Base-by-base conservation (phyloP, 2,329 filamentous ascomycete genomes). In the Trichophyton benhamiae region DNA sequence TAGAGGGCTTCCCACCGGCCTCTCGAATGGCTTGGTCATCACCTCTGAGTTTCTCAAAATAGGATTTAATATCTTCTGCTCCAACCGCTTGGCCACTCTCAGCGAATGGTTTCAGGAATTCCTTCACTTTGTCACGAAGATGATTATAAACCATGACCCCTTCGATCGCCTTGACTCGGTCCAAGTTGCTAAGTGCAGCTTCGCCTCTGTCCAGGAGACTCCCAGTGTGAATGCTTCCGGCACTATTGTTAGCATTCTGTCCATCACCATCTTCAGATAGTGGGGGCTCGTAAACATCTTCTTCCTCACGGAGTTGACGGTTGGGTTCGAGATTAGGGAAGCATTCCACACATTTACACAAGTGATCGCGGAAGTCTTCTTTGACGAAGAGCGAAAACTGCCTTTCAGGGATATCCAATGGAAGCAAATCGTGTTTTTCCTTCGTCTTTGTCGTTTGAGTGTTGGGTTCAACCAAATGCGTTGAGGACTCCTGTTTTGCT, bases 101-200 rank as follows among this genome's bases (percentile, higher is more conserved):
- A 0, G 94, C 94, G 72, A 96, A 99, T 49, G 95, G 88, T 75
- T 91, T 85, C 69, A 99, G 84, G 72, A 99, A 97, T 0, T 87
- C 86, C 78, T 92, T 96, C n/a, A 99, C 84, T 71, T 92, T 91
- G 70, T 97, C 91, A 71, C 95, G 94, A 63, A 99, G 82, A 69
- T 95, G 88, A 69, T 97, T 96, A 75, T 97, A 99, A 0, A 91
- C 92, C 91, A 97, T 96, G 53, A 95, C 92, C 15, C 94, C 94
- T 73, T 99, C 89, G 61, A 99, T 96, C 3, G 94, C 94, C 13
- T 87, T 82, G 6, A 97, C 92, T 1, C 94, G 88, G 71, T 99
- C 94, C 61, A 99, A 86, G 68, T 90, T 95, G 71, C 86, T 90
- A 30, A 99, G 81, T 0, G 91, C 92, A 57, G 89, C 92, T 76